Base-by-base conservation (phyloP, 768 basidiomycete species). In the Neoboletus magnificus region DNA sequence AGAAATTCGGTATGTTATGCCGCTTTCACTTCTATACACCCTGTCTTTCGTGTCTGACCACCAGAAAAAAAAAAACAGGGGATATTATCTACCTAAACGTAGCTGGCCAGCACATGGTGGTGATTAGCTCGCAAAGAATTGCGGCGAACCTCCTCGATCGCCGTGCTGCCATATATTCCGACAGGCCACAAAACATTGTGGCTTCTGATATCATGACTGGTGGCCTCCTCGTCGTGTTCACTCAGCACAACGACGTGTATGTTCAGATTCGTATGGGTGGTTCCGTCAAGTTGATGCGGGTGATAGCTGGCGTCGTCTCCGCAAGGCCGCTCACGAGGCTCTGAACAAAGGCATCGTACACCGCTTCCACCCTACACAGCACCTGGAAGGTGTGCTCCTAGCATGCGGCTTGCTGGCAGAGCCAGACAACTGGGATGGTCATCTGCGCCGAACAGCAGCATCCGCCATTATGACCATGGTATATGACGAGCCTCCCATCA, bases 71-170 rank as follows among this genome's bases (percentile, higher is more conserved):
- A 7, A 18, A 20, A 18, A 1, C 20, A 54, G 56, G 52, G 0
- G 47, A 57, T 27, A 16, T 55, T 27, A 57, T 54, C 40, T 57
- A 54, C 18, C 46, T 57, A 39, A 43, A 54, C 18, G 32, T 62
- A 9, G 66, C 55, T 45, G 60, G 68, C n/a, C 46, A 62, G 22
- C 39, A 52, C 10, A 53, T 71, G 13, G 15, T 75, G 29, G 60
- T 76, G 4, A 48, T 74, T 16, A 75, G 74, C 58, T 66, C 62
- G 29, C 62, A 64, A 42, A 63, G 64, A 45, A 61, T 66, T 18
- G 73, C 68, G 1, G 50, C 43, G 10, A 78, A 80, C 13, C 64
- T 80, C 9, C 62, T 78, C 15, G 74, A 76, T 18, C 71, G 71
- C 37, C 70, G 72, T 13, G 67, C 68, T 3, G 58, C 58, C 2